Percentiles rank a stretch among this genome's conserved stretches.
Evolutionary conservation across 1,284 basidiomycete species (phyloP).

Genomic region (Ceratorhiza oryzae-sativae): DNA sequence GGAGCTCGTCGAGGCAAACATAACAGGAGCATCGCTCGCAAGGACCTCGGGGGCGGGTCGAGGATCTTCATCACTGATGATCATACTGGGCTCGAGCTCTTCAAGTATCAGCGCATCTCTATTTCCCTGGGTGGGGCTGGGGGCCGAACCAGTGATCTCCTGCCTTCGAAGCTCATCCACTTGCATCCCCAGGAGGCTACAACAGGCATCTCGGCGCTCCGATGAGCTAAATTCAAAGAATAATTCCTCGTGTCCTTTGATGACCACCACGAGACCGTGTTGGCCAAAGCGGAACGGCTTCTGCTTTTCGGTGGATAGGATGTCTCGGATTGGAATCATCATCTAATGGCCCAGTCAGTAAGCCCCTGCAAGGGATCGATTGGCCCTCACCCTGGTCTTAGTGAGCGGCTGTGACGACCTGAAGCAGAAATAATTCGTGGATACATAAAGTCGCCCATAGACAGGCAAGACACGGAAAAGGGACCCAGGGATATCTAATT

Average conservation of each 20-base stretch:
- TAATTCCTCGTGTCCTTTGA: conserved; percentile 95
- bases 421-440: conserved; percentile 88
- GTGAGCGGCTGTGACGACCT: conserved; percentile 53
- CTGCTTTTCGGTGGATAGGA: conserved; percentile 82
- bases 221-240: conserved; percentile 92
- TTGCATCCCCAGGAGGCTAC: conserved; percentile 76
- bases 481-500: conserved; percentile 84
- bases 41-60: conserved; percentile 62
- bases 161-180: conserved; percentile 74
- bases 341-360: conserved; percentile 63
- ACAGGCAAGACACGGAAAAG: conserved; percentile 86
- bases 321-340: conserved; percentile 90
- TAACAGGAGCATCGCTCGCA: conserved; percentile 74
- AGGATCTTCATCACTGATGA: conserved; percentile 52
- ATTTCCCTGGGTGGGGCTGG: conserved; percentile 58
- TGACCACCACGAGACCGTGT: conserved; percentile 85
- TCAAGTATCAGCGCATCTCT: conserved; percentile 75
- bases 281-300: conserved; percentile 90
- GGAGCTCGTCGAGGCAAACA: conserved; percentile 92
- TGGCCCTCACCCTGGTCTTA: conserved; percentile 74
- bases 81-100: conserved; percentile 66
- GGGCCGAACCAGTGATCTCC: conserved; percentile 54
- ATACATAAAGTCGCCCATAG: conserved; percentile 85
- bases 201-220: conserved; percentile 79
- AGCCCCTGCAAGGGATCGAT: conserved; percentile 55